Conservation (phyloP, 495 filamentous ascomycete species). For the Neurospora terricola region DNA sequence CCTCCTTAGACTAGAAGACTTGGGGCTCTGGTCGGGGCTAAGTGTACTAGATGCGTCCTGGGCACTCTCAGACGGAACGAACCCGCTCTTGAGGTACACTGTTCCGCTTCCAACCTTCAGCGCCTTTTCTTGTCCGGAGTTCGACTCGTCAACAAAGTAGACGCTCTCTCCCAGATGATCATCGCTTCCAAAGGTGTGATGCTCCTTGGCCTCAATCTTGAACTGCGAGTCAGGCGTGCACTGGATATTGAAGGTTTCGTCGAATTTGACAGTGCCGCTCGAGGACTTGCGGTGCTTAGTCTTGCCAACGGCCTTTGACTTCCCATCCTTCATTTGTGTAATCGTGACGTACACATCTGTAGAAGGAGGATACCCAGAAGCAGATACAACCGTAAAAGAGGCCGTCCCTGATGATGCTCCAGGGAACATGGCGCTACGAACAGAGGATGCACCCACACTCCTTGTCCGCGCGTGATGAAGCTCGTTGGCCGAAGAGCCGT, state of each 20-base stretch:
- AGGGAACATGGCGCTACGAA: constrained; percentile 45
- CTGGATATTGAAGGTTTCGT: constrained; percentile 67
- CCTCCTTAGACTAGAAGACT: constrained; percentile 34
- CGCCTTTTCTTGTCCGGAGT: constrained; percentile 60
- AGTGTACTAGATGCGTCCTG: constrained; percentile 2
- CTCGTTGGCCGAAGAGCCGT: constrained; percentile 19
- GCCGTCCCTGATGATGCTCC: constrained; percentile 62
- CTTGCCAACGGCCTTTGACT: constrained; percentile 75
- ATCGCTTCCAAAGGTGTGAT: constrained; percentile 73
- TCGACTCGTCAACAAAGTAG: constrained; percentile 86
- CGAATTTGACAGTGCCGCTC: constrained; percentile 51
- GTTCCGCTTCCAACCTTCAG: constrained; percentile 58
- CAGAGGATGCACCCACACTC: constrained; percentile 55
- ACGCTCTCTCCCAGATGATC: constrained; percentile 67
- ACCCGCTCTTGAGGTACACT: constrained; percentile 59
- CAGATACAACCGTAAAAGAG: constrained; percentile 68
- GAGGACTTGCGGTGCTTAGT: constrained; percentile 69
- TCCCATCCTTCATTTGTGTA: constrained; percentile 47
- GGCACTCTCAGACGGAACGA: constrained; percentile 26
- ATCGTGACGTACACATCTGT: constrained; percentile 77
- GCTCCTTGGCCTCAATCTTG: constrained; percentile 71
- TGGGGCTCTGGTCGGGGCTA: constrained; percentile 42
- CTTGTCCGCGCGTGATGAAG: constrained; percentile 52
- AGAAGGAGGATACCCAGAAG: constrained; percentile 63
- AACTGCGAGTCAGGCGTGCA: constrained; percentile 81